These are phyloP conservation scores for Rhynchospora breviuscula DNA, from an alignment of 176 grass and related monocot species.

Conservation along the genomic window DNA sequence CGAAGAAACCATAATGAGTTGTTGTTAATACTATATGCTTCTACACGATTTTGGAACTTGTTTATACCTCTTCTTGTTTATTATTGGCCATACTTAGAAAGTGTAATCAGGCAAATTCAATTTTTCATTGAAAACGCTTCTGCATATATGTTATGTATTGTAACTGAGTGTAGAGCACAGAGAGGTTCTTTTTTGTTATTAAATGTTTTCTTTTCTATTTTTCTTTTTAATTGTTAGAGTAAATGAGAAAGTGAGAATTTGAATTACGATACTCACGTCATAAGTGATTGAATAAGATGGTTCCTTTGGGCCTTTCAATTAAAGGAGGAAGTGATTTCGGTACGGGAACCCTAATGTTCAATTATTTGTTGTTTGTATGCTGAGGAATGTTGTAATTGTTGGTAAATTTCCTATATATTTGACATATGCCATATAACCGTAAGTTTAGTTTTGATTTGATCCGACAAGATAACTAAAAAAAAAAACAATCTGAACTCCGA, in stretches of 20 bases:
- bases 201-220: not conserved
- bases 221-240: slow-evolving; percentile 1
- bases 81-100: not conserved
- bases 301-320: slow-evolving; percentile 6
- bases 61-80: not conserved
- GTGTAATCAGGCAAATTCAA: not conserved
- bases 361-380: no score
- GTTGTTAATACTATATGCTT: slow-evolving; percentile 1
- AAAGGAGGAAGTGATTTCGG: slow-evolving; percentile 1
- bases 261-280: not conserved
- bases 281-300: not conserved
- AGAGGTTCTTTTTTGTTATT: not conserved
- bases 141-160: slow-evolving; percentile 16
- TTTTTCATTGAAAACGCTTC: not conserved
- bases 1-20: slow-evolving; percentile 17
- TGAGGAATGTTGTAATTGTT: no score
- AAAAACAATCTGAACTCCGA: not conserved
- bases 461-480: not conserved
- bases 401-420: no score
- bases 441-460: not conserved
- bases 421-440: no score
- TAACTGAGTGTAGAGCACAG: not conserved
- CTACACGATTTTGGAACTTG: slow-evolving; percentile 1
- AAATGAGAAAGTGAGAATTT: slow-evolving; percentile 7
- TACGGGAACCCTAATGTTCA: not conserved